Evolutionary conservation across 106 monocot genomes (phyloP).

Genomic region (Dioscorea zingiberensis): DNA sequence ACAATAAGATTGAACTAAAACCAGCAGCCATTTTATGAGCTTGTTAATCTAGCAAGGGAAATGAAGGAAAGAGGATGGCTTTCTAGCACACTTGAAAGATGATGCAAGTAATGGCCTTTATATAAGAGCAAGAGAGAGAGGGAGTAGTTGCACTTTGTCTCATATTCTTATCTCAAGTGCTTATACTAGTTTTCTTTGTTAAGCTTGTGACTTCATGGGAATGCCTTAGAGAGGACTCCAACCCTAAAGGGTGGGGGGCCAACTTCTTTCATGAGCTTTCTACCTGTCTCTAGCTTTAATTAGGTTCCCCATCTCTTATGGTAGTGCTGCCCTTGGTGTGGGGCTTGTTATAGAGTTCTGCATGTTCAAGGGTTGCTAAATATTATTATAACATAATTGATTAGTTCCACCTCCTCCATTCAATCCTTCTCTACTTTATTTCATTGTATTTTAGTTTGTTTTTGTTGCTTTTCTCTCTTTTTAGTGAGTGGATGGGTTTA

Average conservation of each 20-base stretch:
- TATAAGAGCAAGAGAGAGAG: neutral
- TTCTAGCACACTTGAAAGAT: neutral
- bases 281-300: neutral
- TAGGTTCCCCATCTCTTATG: too few relatives aligned
- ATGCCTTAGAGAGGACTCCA: constrained; percentile 7
- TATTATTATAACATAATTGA: too few relatives aligned
- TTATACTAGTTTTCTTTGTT: constrained; percentile 1
- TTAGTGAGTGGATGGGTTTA: too few relatives aligned
- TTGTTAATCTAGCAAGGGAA: too few relatives aligned
- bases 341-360: too few relatives aligned
- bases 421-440: too few relatives aligned
- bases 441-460: too few relatives aligned
- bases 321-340: too few relatives aligned
- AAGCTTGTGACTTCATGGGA: neutral
- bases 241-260: neutral
- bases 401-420: too few relatives aligned
- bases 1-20: neutral
- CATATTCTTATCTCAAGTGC: neutral
- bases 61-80: neutral
- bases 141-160: neutral
- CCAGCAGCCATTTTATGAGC: constrained; percentile 8
- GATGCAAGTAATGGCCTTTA: neutral
- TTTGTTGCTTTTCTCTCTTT: too few relatives aligned
- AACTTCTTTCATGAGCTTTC: neutral
- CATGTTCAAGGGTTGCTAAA: too few relatives aligned